A percentile compares a stretch with the other conserved stretches of the same genome.
Evolutionary conservation across 169 alveolate species (phyloP).

Genomic region (Cryptosporidium canis): DNA sequence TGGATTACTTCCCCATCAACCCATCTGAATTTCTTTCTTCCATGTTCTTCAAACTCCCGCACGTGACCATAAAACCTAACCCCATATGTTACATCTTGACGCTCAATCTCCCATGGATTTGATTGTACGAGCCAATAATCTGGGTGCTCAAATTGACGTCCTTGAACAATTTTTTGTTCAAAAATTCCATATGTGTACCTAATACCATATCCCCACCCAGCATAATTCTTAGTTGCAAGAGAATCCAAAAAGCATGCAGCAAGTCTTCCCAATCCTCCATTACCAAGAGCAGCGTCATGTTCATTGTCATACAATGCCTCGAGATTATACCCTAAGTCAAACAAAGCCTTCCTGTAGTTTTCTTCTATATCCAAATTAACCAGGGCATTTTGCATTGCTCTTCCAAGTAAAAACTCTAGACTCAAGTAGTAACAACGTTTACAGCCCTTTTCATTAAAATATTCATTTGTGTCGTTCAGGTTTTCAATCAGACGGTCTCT

Average conservation of each 20-base stretch:
- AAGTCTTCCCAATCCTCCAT: constrained; percentile 97
- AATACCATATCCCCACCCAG: constrained; percentile 98
- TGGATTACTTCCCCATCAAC: constrained; percentile 91
- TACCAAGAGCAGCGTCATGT: constrained; percentile 97
- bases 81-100: constrained; percentile 92
- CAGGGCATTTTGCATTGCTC: constrained; percentile 92
- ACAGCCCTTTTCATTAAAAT: constrained; percentile 86
- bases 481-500: constrained; percentile 94
- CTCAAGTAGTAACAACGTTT: constrained; percentile 92
- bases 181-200: constrained; percentile 96
- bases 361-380: constrained; percentile 90
- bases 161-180: constrained; percentile 91
- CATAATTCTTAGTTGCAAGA: constrained; percentile 92
- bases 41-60: constrained; percentile 80
- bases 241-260: constrained; percentile 97
- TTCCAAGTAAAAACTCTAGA: constrained; percentile 93
- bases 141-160: constrained; percentile 93
- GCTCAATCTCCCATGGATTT: constrained; percentile 96
- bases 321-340: constrained; percentile 90
- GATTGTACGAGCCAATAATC: constrained; percentile 94
- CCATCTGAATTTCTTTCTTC: constrained; percentile 87
- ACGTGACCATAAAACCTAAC: constrained; percentile 92
- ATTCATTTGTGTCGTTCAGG: constrained; percentile 91
- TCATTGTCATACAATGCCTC: constrained; percentile 93
- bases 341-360: constrained; percentile 87